Percentiles rank a stretch among this genome's conserved stretches.
phyloP scores from a whole-genome alignment of 176 grass and related monocot genomes.

The Cocos nucifera region DNA sequence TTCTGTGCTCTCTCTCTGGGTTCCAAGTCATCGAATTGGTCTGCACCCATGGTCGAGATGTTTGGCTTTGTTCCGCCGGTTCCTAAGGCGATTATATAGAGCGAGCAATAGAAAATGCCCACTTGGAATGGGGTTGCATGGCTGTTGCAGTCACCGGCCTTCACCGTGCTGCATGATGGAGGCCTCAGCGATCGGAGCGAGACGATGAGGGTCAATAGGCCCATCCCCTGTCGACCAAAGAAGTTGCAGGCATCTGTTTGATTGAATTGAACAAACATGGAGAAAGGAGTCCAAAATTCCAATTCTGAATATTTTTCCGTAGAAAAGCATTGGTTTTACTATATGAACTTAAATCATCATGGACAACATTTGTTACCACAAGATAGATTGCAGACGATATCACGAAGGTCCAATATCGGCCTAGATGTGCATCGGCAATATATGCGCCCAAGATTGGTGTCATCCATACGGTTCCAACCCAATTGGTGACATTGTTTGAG shows the following conservation, averaged over 20 bases:
- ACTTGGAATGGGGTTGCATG: constrained; percentile 3
- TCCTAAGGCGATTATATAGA: constrained; percentile 8
- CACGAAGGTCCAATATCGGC: constrained; percentile 20
- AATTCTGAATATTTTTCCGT: no score
- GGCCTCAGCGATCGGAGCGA: constrained; percentile 12
- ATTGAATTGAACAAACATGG: no score
- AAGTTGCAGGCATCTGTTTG: background rate
- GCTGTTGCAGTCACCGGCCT: background rate
- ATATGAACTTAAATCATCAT: no score
- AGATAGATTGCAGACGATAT: constrained; percentile 11
- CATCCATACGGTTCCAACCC: constrained; percentile 20
- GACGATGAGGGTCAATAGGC: background rate
- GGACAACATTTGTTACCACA: background rate
- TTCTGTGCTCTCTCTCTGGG: constrained; percentile 9
- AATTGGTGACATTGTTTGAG: constrained; percentile 23
- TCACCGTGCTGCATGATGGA: background rate
- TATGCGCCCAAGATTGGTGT: constrained; percentile 17
- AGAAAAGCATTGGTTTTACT: no score
- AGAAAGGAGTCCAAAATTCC: no score
- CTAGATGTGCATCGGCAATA: constrained; percentile 17
- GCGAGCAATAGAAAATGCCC: constrained; percentile 9
- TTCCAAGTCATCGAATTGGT: constrained; percentile 18
- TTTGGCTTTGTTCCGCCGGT: constrained; percentile 16
- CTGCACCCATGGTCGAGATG: constrained; percentile 19
- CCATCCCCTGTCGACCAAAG: constrained; percentile 6